These are phyloP conservation scores for Nicotiana benthamiana DNA, from an alignment of 257 asterid species.

Conservation along the genomic window DNA sequence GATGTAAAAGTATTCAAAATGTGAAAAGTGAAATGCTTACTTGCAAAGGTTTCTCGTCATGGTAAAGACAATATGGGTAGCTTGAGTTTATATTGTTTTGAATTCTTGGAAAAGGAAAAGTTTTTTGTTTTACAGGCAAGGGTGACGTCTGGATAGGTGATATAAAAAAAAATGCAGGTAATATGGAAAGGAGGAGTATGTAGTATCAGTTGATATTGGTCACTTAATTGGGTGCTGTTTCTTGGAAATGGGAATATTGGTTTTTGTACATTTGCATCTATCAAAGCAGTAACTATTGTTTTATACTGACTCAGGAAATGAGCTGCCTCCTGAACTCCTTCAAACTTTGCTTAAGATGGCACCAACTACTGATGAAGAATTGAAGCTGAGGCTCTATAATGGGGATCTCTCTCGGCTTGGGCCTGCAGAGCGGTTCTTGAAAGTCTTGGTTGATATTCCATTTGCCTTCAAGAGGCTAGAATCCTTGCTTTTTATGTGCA, in stretches of 20 bases:
- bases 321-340: conserved; percentile 79
- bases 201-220: neutral
- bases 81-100: neutral
- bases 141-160: neutral
- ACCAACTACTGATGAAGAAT: conserved; percentile 81
- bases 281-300: neutral
- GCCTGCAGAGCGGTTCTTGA: conserved; percentile 79
- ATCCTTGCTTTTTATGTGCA: conserved; percentile 63
- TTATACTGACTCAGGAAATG: conserved; percentile 52
- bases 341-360: conserved; percentile 79
- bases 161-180: neutral
- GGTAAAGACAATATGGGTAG: neutral
- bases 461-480: conserved; percentile 77
- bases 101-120: neutral
- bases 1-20: neutral
- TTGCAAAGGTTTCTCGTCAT: neutral
- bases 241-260: conserved; percentile 1
- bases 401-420: conserved; percentile 83
- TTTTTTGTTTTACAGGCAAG: neutral
- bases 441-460: conserved; percentile 71
- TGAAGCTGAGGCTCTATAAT: conserved; percentile 61
- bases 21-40: neutral
- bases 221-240: neutral
- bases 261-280: neutral
- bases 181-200: neutral